A percentile compares a stretch with the other conserved stretches of the same genome.
Conservation (phyloP, 1,284 basidiomycete genomes). For the Porodaedalea pini region DNA sequence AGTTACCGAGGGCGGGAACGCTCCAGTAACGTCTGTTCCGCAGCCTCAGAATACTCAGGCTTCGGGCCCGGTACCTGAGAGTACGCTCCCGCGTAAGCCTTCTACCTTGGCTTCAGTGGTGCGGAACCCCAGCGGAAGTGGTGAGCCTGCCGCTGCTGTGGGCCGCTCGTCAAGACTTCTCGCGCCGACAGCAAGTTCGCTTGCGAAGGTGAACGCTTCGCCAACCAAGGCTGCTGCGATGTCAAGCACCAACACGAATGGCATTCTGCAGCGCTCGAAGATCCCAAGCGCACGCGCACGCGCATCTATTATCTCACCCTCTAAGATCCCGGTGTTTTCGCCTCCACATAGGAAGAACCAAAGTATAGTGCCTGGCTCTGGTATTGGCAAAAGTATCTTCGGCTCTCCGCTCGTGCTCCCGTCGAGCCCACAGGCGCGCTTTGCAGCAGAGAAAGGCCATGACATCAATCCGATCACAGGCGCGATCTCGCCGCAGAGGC, state of each 20-base stretch:
- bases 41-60: slow-evolving; percentile 18
- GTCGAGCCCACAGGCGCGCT: background rate
- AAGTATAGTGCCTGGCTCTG: background rate
- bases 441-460: slow-evolving; percentile 9
- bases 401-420: slow-evolving; percentile 17
- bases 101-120: slow-evolving; percentile 22
- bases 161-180: slow-evolving; percentile 51
- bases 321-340: slow-evolving; percentile 17
- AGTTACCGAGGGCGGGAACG: background rate
- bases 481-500: background rate
- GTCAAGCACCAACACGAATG: slow-evolving; percentile 25
- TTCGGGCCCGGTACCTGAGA: slow-evolving; percentile 25
- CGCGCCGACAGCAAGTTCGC: slow-evolving; percentile 72
- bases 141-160: slow-evolving; percentile 21
- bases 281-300: background rate
- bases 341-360: slow-evolving; percentile 8
- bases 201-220: slow-evolving; percentile 50
- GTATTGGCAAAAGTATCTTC: slow-evolving; percentile 11
- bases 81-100: slow-evolving; percentile 28
- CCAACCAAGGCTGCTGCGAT: slow-evolving; percentile 11
- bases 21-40: slow-evolving; percentile 8
- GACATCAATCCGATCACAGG: slow-evolving; percentile 17
- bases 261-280: slow-evolving; percentile 28
- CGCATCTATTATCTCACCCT: slow-evolving; percentile 14
- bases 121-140: background rate